Conservation (phyloP, 192 early-diverging fungal genomes). For the Coemansia sp. region DNA sequence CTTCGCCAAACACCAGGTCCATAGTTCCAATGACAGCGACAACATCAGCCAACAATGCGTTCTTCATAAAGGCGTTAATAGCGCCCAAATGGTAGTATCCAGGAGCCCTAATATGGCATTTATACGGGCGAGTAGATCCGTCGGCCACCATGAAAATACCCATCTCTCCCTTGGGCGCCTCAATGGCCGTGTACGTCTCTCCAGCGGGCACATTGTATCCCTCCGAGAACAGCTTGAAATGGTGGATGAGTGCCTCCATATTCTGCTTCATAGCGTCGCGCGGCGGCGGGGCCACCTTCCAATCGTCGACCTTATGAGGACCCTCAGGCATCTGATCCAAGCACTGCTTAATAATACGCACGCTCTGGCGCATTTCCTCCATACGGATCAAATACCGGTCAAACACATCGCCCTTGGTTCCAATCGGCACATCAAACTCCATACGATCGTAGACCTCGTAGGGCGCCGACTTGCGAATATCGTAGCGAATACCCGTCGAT, state of each 20-base stretch:
- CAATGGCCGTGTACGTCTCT: constrained; percentile 96
- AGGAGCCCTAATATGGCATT: constrained; percentile 96
- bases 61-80: constrained; percentile 87
- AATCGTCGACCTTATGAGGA: constrained; percentile 92
- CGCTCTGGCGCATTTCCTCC: constrained; percentile 98
- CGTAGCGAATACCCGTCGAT: constrained; percentile 91
- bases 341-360: constrained; percentile 95
- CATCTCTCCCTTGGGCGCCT: constrained; percentile 99
- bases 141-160: constrained; percentile 94
- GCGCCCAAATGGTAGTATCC: constrained; percentile 93
- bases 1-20: constrained; percentile 98
- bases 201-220: constrained; percentile 96
- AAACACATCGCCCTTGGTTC: constrained; percentile 93
- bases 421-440: constrained; percentile 97
- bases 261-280: constrained; percentile 95
- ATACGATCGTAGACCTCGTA: constrained; percentile 96
- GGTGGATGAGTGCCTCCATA: constrained; percentile 99
- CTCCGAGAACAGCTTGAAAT: constrained; percentile 99
- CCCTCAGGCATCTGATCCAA: constrained; percentile 95
- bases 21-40: constrained; percentile 97
- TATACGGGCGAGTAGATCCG: constrained; percentile 92
- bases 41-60: constrained; percentile 92
- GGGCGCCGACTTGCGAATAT: constrained; percentile 89
- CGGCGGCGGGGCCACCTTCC: constrained; percentile 94
- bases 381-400: constrained; percentile 96